Evolutionary conservation across 2,329 filamentous ascomycete species (phyloP), one percentile per base, ranked within the genome.

Genomic region (Boeremia exigua): DNA sequence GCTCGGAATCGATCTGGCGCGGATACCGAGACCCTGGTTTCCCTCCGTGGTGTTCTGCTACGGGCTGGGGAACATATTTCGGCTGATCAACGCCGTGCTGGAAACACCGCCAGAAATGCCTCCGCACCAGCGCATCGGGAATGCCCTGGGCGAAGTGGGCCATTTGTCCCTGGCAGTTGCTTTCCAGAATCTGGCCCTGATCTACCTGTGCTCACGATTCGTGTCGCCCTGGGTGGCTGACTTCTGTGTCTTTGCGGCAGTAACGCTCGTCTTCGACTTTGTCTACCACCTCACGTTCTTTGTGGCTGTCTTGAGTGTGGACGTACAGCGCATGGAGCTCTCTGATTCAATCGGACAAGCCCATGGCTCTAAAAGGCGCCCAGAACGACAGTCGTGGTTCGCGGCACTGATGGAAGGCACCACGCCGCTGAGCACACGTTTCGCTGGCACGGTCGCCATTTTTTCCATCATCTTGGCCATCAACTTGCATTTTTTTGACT

Each of bases 281-380:
- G 86, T 92, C 66, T 92, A 90, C 67, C 81, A 92, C 19, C 83
- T 91, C 7, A 93, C 90, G 0, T 93, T 92, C 75, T 93, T 94
- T 68, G 80, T 92, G 3, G 86, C 90, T 1, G 89, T 94, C 11
- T 79, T 94, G 23, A 92, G 89, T 66, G 87, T 94, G 38, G 90
- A 94, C 71, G 89, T 94, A 9, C 84, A 87, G 19, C 83, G 90
- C 62, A 86, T 89, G 54, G 90, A 94, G 75, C 82, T 94, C 0
- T 86, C 87, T 62, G 90, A 94, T 69, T 87, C 88, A 2, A 77
- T 93, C 9, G 85, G 78, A 33, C 71, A 78, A 30, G 68, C 75
- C 37, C 65, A 70, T 10, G 40, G 48, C 12, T 59, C 58, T 34
- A 87, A 83, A 63, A 82, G 30, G 42, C 78, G 81, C 34, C 77